phyloP scores from a whole-genome alignment of 306 rosid species.

The Bauhinia variegata region DNA sequence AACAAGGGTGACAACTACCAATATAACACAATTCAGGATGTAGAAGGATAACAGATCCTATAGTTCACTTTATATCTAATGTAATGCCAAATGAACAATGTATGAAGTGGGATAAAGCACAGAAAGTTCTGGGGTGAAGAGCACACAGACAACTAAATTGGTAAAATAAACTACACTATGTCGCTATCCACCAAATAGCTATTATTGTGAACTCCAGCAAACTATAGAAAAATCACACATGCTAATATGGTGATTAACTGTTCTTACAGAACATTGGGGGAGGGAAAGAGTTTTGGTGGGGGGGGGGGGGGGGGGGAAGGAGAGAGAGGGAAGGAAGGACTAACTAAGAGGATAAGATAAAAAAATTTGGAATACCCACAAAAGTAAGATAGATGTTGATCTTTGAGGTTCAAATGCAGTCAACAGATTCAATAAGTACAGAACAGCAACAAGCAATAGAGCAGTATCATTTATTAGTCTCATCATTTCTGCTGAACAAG shows the following conservation, averaged over 20 bases:
- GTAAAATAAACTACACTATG: background rate
- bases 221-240: background rate
- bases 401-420: constrained; percentile 13
- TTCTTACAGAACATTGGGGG: constrained; percentile 2
- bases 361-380: background rate
- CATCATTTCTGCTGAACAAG: background rate
- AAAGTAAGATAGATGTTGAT: constrained; percentile 1
- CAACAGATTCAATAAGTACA: background rate
- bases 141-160: background rate
- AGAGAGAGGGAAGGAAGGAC: too few species aligned
- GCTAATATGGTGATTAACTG: constrained; percentile 9
- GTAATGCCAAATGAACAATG: too few species aligned
- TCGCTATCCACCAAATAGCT: background rate
- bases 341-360: constrained; percentile 1
- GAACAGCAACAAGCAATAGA: background rate
- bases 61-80: too few species aligned
- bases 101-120: too few species aligned
- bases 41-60: too few species aligned
- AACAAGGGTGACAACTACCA: background rate
- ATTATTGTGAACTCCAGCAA: constrained; percentile 6
- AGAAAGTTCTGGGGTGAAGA: too few species aligned
- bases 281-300: too few species aligned
- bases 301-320: too few species aligned
- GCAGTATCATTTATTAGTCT: background rate
- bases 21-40: too few species aligned